Evolutionary conservation across 148 eudicot species (phyloP), one percentile per base, ranked within the genome.

Genomic region (Chenopodium quinoa): DNA sequence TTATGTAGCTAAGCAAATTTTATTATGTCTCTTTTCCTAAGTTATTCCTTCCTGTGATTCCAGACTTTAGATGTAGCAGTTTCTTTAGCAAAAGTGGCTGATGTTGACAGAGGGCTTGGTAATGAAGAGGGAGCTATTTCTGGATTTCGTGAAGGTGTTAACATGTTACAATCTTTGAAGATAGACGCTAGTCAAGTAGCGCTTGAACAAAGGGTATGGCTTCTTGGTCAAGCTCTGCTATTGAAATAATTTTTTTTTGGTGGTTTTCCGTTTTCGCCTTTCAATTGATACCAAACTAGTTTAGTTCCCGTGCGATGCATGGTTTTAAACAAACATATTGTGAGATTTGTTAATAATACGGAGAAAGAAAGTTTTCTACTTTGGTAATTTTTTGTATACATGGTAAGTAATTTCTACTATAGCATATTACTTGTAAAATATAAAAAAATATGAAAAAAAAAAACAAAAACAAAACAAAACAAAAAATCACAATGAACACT

Each of bases 81-180:
- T 84, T 96, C 98, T 65, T 87, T 93, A 73, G 98, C 99, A 29
- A 96, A 96, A 89, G 99, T 96, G 86, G 99, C 99, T 81, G 99
- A 96, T 84, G 94, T 89, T 37, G 99, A 96, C 86, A 88, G 93
- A 84, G 94, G 91, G 85, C 89, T 96, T 54, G 93, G 86, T n/a
- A 82, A 90, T 60, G 95, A 94, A 84, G 89, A 81, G 56, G 80
- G 88, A 75, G 98, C 99, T 72, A 71, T 85, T 64, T 83, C 85
- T 83, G 95, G 91, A 70, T 96, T 96, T 86, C 85, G 79, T 65
- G 98, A 94, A 86, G 99, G 87, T 73, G 86, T 93, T 34, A 84
- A 84, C 17, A 82, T 92, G 82, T 83, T 92, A 84, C 90, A 92
- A 80, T 86, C 92, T 4, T 78, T 96, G 82, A 84, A 84, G 80